These are phyloP conservation scores for Diaporthe sp. DNA, from an alignment of 2,329 filamentous ascomycete genomes.

Conservation along the genomic window DNA sequence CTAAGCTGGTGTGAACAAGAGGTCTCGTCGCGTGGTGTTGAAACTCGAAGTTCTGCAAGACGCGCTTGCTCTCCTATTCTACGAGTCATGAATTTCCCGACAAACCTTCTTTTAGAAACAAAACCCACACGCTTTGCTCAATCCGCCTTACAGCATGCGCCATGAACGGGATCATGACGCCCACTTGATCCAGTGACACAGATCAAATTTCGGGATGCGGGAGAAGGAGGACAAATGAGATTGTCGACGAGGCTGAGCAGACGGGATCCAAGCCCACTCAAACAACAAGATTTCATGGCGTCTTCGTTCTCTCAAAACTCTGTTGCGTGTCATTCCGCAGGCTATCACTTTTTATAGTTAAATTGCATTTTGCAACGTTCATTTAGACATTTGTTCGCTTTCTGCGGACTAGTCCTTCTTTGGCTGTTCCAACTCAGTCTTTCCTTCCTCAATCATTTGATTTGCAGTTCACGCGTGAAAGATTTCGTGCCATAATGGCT, in stretches of 20 bases:
- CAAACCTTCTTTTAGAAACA: not conserved
- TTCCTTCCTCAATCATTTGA: not conserved
- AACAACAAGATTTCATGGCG: not conserved
- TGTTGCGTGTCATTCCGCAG: not conserved
- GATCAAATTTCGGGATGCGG: constrained; percentile 21
- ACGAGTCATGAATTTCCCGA: constrained; percentile 24
- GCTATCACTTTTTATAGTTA: constrained; percentile 1
- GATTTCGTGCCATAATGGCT: not conserved
- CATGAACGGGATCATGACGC: not conserved
- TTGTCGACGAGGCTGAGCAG: constrained; percentile 9
- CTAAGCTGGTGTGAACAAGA: not conserved
- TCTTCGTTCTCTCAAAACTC: not conserved
- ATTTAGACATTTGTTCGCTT: not conserved
- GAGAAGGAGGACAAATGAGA: not conserved
- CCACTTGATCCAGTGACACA: not conserved
- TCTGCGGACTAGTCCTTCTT: not conserved
- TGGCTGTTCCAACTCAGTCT: not conserved
- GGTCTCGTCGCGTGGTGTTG: not conserved
- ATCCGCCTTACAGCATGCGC: not conserved
- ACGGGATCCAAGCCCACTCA: not conserved
- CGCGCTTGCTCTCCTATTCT: not conserved
- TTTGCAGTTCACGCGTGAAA: too few species aligned
- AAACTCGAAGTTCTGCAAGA: not conserved
- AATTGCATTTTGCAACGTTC: constrained; percentile 9
- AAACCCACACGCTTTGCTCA: not conserved